These are phyloP conservation scores for Penicillium sp. DNA, from an alignment of 2,329 filamentous ascomycete genomes.

Conservation along the genomic window DNA sequence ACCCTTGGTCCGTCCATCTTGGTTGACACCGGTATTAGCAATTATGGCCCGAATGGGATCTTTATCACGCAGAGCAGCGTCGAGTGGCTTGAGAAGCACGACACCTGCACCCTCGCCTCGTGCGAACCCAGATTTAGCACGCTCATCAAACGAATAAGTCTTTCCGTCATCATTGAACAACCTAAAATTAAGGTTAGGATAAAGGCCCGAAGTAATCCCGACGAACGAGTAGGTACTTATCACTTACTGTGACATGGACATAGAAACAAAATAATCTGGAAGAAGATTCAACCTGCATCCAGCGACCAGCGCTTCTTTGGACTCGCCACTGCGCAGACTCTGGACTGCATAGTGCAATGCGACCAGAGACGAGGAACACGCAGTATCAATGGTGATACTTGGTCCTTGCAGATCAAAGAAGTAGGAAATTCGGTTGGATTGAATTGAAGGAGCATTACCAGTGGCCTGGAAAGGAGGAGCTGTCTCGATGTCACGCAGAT, in stretches of 20 bases:
- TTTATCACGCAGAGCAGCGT: conserved; percentile 33
- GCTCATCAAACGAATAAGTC: conserved; percentile 29
- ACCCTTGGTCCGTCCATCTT: conserved; percentile 34
- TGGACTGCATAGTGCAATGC: conserved; percentile 30
- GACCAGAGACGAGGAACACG: conserved; percentile 29
- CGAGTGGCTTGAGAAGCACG: conserved; percentile 36
- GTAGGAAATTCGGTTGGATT: conserved; percentile 30
- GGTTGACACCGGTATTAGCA: conserved; percentile 37
- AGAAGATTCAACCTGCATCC: conserved; percentile 27
- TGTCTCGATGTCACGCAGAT: conserved; percentile 25
- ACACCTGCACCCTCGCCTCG: conserved; percentile 38
- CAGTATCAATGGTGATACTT: conserved; percentile 30
- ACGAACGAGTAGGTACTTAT: neutral
- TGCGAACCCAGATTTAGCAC: conserved; percentile 30
- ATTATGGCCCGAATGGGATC: conserved; percentile 40
- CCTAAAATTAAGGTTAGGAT: conserved; percentile 5
- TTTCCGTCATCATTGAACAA: conserved; percentile 28
- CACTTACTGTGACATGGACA: conserved; percentile 27
- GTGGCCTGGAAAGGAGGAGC: conserved; percentile 22
- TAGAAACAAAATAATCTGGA: conserved; percentile 29
- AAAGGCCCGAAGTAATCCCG: neutral
- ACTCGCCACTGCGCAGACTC: conserved; percentile 25
- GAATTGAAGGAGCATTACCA: conserved; percentile 21
- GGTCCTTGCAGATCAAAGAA: conserved; percentile 32
- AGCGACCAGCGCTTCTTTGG: conserved; percentile 25